Conservation (phyloP, 768 basidiomycete species). For the Boletus tylopilopsis region DNA sequence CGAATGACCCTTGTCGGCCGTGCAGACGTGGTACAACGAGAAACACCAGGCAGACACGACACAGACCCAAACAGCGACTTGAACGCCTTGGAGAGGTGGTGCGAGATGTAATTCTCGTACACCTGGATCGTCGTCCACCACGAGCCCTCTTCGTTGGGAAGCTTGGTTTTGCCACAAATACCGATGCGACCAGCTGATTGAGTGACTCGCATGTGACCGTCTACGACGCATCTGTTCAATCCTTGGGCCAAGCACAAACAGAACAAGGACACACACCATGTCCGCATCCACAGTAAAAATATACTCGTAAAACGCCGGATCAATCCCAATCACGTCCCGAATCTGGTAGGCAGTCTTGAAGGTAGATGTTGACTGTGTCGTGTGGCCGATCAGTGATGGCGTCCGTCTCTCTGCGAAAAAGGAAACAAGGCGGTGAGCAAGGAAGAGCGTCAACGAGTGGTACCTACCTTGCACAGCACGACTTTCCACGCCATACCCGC, state of each 20-base stretch:
- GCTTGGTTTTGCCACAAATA: constrained; percentile 66
- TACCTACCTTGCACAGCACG: too few species aligned
- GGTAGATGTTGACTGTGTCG: too few species aligned
- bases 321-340: constrained; percentile 71
- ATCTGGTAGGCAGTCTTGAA: too few species aligned
- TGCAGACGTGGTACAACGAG: constrained; percentile 89
- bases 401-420: too few species aligned
- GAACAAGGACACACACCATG: constrained; percentile 37
- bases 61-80: constrained; percentile 92
- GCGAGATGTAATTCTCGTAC: constrained; percentile 96
- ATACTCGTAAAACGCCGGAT: constrained; percentile 74
- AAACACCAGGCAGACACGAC: constrained; percentile 97
- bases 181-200: constrained; percentile 71
- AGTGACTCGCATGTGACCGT: constrained; percentile 61
- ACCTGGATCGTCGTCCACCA: constrained; percentile 81
- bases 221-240: constrained; percentile 29
- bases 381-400: too few species aligned
- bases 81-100: constrained; percentile 92
- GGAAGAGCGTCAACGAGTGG: too few species aligned
- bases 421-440: too few species aligned
- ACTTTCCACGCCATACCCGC: too few species aligned
- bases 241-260: too few species aligned
- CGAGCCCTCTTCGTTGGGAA: constrained; percentile 64
- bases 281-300: constrained; percentile 72
- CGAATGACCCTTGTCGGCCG: constrained; percentile 92